These are phyloP conservation scores for Calonectria hongkongensis DNA, from an alignment of 2,329 filamentous ascomycete genomes.

Conservation along the genomic window DNA sequence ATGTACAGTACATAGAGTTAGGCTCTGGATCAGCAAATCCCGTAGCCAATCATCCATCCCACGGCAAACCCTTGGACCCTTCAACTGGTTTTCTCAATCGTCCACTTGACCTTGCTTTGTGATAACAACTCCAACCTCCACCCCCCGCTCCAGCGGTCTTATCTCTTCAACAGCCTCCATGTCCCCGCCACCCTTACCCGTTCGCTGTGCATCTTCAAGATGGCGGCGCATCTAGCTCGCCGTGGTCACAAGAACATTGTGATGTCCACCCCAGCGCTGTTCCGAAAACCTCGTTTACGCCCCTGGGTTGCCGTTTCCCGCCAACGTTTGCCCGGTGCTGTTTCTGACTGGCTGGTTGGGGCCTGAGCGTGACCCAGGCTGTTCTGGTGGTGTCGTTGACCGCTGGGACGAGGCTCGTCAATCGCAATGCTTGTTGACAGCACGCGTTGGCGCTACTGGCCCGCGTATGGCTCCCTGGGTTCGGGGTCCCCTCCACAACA, in stretches of 20 bases:
- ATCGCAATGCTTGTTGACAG: conserved; percentile 43
- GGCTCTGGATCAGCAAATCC: conserved; percentile 1
- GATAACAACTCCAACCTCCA: conserved; percentile 11
- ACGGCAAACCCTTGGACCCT: conserved; percentile 14
- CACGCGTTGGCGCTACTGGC: conserved; percentile 49
- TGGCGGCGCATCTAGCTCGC: neutral
- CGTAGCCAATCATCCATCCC: conserved; percentile 30
- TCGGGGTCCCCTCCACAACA: neutral
- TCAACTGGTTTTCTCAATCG: conserved; percentile 21
- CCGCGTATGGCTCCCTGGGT: conserved; percentile 19
- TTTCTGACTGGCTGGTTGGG: conserved; percentile 32
- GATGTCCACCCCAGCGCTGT: neutral
- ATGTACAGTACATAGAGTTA: conserved; percentile 27
- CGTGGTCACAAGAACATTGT: conserved; percentile 30
- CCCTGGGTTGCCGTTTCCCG: conserved; percentile 25
- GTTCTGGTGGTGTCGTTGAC: conserved; percentile 26
- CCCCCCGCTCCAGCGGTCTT: conserved; percentile 20
- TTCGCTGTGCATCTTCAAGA: neutral
- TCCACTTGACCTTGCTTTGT: neutral
- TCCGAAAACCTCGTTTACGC: conserved; percentile 7
- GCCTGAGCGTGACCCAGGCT: conserved; percentile 21
- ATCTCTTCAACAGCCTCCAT: conserved; percentile 13
- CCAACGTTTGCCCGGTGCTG: conserved; percentile 32
- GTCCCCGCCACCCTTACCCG: conserved; percentile 6
- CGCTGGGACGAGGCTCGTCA: conserved; percentile 45